Conservation (phyloP, 805 yeast species). For the Metschnikowia peoriensis region DNA sequence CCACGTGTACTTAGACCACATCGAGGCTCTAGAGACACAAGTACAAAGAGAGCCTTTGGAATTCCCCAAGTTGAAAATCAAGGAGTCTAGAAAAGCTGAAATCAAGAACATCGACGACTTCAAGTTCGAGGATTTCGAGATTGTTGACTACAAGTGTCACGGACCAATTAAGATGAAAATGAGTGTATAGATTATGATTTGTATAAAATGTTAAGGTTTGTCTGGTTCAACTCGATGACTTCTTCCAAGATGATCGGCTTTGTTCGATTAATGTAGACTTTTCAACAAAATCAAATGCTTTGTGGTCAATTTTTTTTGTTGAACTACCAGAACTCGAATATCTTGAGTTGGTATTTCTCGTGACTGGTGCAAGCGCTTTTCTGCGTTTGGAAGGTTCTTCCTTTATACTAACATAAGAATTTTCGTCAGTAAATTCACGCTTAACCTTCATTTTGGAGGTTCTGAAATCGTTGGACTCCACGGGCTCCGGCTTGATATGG, state of each 20-base stretch:
- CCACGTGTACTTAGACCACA: conserved; percentile 90
- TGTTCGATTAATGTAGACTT: conserved; percentile 15
- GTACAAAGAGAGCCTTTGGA: conserved; percentile 66
- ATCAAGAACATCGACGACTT: conserved; percentile 82
- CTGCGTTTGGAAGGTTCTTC: conserved; percentile 3
- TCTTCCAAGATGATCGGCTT: conserved; percentile 3
- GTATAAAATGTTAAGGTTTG: not conserved
- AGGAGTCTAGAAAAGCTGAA: conserved; percentile 45
- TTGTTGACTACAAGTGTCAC: conserved; percentile 77
- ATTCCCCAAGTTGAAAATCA: conserved; percentile 78
- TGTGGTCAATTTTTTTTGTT: conserved; percentile 7
- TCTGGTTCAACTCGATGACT: not conserved
- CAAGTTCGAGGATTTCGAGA: conserved; percentile 81
- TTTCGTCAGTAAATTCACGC: conserved; percentile 3
- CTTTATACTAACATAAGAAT: not conserved
- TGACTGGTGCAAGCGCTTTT: conserved; percentile 9
- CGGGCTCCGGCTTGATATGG: not conserved
- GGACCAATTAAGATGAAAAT: conserved; percentile 89
- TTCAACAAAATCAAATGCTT: conserved; percentile 43
- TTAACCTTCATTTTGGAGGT: not conserved
- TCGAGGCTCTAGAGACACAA: conserved; percentile 86
- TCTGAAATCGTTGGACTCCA: not conserved
- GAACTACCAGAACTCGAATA: not conserved
- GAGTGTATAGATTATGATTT: conserved; percentile 64
- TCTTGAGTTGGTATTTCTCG: conserved; percentile 8